Percentiles rank a stretch among this genome's conserved stretches.
These are phyloP conservation scores for Arabis alpina DNA, from an alignment of 345 rosid species.

Conservation along the genomic window DNA sequence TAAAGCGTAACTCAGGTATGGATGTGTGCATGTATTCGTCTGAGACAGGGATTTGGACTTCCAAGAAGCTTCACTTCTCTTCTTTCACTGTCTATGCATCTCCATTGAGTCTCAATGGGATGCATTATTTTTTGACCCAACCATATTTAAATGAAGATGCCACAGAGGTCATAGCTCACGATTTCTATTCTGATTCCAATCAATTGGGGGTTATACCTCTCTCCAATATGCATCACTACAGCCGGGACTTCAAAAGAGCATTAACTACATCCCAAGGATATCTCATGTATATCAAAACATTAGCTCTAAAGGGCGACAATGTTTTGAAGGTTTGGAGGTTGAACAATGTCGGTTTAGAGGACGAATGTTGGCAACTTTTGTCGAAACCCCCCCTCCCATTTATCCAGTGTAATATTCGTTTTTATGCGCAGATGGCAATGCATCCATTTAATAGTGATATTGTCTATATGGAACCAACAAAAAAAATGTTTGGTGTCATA, in stretches of 20 bases:
- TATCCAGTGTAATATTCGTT: not conserved
- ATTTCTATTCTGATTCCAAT: slow-evolving; percentile 1
- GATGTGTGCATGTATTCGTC: not conserved
- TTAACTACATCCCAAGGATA: not conserved
- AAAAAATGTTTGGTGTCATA: not conserved
- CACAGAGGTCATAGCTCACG: not conserved
- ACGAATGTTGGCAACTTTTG: not conserved
- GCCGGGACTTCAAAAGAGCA: not conserved
- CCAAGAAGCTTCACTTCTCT: not conserved
- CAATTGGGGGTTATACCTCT: not conserved
- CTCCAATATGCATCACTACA: not conserved
- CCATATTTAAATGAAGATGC: no score
- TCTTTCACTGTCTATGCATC: not conserved
- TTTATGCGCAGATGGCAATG: not conserved
- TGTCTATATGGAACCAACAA: slow-evolving; percentile 7
- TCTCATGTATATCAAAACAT: not conserved
- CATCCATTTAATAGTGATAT: not conserved
- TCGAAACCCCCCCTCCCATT: not conserved
- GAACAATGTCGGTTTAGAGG: not conserved
- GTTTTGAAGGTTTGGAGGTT: slow-evolving; percentile 13
- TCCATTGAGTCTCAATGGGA: not conserved
- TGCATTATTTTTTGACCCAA: not conserved
- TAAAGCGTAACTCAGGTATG: no score
- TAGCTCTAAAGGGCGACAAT: not conserved
- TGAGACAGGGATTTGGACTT: slow-evolving; percentile 26